Evolutionary conservation across 2,329 filamentous ascomycete species (phyloP), one percentile per base, ranked within the genome.

Genomic region (Cryphonectria naterciae): DNA sequence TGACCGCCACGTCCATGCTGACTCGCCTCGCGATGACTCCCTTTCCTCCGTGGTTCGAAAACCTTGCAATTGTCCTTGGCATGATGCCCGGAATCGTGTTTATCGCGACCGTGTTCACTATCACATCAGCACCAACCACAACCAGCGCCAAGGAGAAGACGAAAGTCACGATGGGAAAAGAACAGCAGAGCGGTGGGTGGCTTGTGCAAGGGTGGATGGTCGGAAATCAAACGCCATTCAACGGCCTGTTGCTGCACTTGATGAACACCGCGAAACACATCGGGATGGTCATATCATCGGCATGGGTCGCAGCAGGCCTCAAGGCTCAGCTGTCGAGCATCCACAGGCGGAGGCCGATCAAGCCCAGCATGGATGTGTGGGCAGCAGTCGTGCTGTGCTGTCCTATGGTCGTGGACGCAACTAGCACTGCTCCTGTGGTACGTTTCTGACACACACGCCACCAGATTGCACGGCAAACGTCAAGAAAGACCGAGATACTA

Each of bases 381-480:
- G 28, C 15, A n/a, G 15, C 41, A 5, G 43, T n/a, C 28, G 28
- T 35, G 11, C 39, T 65, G 17, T 19, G 63, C 28, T 52, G 35
- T 19, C 15, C 39, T 0, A 65, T 52, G n/a, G 43, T 52, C n/a
- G 15, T 52, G 13, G 25, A 28, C 1, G 25, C 25, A 28, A 43
- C 43, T 28, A n/a, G 37, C 35, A 28, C 63, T 35, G 63, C 43
- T 46, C 63, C 63, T 10, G 25, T 52, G n/a, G 63, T 65, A 65
- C 28, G 63, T 32, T 41, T 63, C 11, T 15, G 6, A 19, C n/a
- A 4, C 61, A 22, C 28, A 25, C 19, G 28, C 58, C 58, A 61
- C 6, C 1, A 4, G 32, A 60, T 19, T 60, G 15, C 56, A n/a
- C 15, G 1, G 32, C 56, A 32, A 37, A 6, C 5, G 17, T 17